Base-by-base conservation (phyloP, 2,329 filamentous ascomycete genomes). In the Pyrenophora seminiperda region DNA sequence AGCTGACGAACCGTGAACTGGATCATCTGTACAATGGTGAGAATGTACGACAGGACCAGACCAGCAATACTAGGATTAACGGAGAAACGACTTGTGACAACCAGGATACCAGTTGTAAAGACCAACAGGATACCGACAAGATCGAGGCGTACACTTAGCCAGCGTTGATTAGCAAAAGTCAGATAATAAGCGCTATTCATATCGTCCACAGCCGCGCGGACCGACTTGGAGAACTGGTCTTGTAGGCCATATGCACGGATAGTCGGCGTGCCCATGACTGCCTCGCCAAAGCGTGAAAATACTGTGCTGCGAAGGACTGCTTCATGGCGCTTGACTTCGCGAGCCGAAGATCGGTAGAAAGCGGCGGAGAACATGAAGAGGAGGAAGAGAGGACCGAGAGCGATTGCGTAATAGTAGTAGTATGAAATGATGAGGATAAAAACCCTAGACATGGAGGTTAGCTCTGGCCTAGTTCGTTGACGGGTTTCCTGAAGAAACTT, bases 161-260 rank as follows among this genome's bases (percentile, higher is more conserved):
- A 99, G 31, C 94, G 84, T 76, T 97, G 93, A 68, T 97, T 97
- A 4, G 91, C 89, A 70, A 95, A 97, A 0, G 93, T 97, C 29
- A 97, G 81, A 71, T 91, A 99, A 74, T 97, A 97, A 0, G 93
- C 93, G 18, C 87, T 84, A 70, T 97, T 87, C 92, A 97, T 97
- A 57, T 90, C 83, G 70, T 99, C 91, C 55, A 97, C 89, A 0
- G 90, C 80, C 1, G 81, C 76, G 41, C 87, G 82, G 37, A 97
- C 81, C 29, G 88, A 85, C 2, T 70, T 68, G 7, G 87, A 81
- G 68, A 97, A 97, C 34, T 86, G 85, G 14, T 86, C 77, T 69
- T 90, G 83, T 3, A 97, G 77, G 0, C 91, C 91, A 61, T 97
- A 97, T 0, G 94, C 93, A 17, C 91, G 85, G 65, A 97, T 97